Conservation (phyloP, 2,329 filamentous ascomycete species). For the Aspergillus quadrilineatus region DNA sequence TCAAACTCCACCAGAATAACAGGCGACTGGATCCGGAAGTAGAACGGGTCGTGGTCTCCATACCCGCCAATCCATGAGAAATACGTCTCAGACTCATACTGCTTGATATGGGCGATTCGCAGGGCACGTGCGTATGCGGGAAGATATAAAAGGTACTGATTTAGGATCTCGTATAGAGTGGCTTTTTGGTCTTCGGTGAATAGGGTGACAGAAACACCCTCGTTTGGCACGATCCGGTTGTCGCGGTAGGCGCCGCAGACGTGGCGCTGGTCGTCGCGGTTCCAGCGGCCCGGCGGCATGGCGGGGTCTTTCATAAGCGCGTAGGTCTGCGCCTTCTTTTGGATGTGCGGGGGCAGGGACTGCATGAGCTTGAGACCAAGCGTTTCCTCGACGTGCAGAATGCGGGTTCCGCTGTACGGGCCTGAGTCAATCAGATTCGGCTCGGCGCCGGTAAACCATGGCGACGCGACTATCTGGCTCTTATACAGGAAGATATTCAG, state of each 20-base stretch:
- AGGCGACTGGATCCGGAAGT: slow-evolving; percentile 74
- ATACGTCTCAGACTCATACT: slow-evolving; percentile 67
- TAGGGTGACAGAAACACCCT: slow-evolving; percentile 60
- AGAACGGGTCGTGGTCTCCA: slow-evolving; percentile 68
- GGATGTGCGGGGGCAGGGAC: slow-evolving; percentile 49
- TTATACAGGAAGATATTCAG: slow-evolving; percentile 68
- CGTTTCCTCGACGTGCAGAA: slow-evolving; percentile 64
- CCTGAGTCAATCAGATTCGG: slow-evolving; percentile 72
- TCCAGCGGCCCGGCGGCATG: slow-evolving; percentile 67
- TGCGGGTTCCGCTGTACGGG: slow-evolving; percentile 61
- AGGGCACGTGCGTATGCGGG: slow-evolving; percentile 56
- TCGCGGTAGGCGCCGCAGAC: slow-evolving; percentile 76
- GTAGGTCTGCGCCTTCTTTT: slow-evolving; percentile 57
- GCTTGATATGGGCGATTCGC: slow-evolving; percentile 55
- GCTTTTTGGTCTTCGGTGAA: slow-evolving; percentile 49
- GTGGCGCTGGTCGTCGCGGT: slow-evolving; percentile 76
- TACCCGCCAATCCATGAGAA: slow-evolving; percentile 75
- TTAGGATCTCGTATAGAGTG: slow-evolving; percentile 58
- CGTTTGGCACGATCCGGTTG: slow-evolving; percentile 72
- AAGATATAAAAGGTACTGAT: slow-evolving; percentile 68
- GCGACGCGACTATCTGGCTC: slow-evolving; percentile 65
- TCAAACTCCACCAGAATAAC: slow-evolving; percentile 76
- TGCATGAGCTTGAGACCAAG: slow-evolving; percentile 71
- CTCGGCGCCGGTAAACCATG: slow-evolving; percentile 78
- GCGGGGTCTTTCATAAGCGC: slow-evolving; percentile 60